phyloP scores from a whole-genome alignment of 2,329 filamentous ascomycete species.

The Botrytis aclada region DNA sequence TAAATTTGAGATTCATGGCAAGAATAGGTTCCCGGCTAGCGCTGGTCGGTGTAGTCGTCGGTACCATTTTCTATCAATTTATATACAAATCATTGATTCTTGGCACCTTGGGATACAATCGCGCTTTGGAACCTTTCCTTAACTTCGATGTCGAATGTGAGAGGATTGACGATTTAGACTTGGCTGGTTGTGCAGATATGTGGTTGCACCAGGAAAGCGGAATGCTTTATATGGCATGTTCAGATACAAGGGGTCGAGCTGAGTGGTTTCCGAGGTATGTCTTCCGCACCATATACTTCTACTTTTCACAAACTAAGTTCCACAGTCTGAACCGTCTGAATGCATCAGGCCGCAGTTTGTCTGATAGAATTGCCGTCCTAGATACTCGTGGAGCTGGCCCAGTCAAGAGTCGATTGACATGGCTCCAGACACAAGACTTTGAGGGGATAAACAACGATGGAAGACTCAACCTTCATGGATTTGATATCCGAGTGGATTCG shows the following conservation, averaged over 20 bases:
- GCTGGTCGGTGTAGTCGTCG: conserved; percentile 23
- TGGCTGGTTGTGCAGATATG: conserved; percentile 36
- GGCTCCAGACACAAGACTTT: conserved; percentile 29
- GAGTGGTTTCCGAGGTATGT: conserved; percentile 33
- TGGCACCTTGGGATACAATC: conserved; percentile 36
- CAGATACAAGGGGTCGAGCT: conserved; percentile 25
- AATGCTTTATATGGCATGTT: conserved; percentile 34
- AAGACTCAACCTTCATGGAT: conserved; percentile 37
- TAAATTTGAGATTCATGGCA: conserved; percentile 8
- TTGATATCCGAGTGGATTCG: conserved; percentile 35
- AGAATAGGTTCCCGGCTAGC: conserved; percentile 7
- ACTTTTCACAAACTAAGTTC: neutral
- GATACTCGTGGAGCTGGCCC: conserved; percentile 31
- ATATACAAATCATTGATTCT: conserved; percentile 36
- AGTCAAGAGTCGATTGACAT: conserved; percentile 27
- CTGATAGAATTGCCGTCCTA: conserved; percentile 31
- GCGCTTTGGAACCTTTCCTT: conserved; percentile 36
- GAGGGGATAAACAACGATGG: conserved; percentile 29
- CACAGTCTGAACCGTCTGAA: conserved; percentile 30
- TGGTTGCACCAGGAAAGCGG: conserved; percentile 35
- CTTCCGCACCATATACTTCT: neutral
- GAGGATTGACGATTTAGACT: conserved; percentile 28
- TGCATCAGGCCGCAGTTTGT: conserved; percentile 27
- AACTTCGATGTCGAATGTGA: conserved; percentile 36
- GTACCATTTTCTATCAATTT: conserved; percentile 36